Conservation (phyloP, 129 eudicot genomes). For the Lactuca saligna region DNA sequence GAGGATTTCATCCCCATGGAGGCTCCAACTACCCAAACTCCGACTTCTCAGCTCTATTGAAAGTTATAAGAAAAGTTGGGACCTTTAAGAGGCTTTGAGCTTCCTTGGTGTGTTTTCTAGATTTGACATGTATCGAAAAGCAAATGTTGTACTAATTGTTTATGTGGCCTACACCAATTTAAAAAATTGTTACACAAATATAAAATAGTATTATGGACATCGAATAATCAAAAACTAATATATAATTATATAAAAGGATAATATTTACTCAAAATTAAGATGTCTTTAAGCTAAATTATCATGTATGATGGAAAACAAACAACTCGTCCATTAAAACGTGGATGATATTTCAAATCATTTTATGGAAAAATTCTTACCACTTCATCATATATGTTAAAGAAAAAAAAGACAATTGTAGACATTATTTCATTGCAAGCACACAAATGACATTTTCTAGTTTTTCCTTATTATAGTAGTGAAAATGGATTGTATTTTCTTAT, state of each 20-base stretch:
- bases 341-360: constrained; percentile 61
- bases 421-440: constrained; percentile 60
- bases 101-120: constrained; percentile 71
- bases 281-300: constrained; percentile 98
- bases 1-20: too few species aligned
- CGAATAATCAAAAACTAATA: neutral
- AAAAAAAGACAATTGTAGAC: constrained; percentile 67
- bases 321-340: constrained; percentile 92
- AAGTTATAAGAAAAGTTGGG: constrained; percentile 1
- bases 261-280: constrained; percentile 77
- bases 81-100: constrained; percentile 84
- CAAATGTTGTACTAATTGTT: constrained; percentile 97
- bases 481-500: constrained; percentile 40
- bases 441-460: neutral
- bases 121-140: constrained; percentile 93
- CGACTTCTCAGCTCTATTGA: too few species aligned
- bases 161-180: constrained; percentile 69
- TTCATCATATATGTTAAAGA: constrained; percentile 62
- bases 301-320: constrained; percentile 79
- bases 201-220: neutral
- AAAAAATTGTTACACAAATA: neutral
- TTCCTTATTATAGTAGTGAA: too few species aligned
- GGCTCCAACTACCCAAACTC: too few species aligned
- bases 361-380: constrained; percentile 69
- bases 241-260: neutral